phyloP scores from a whole-genome alignment of 768 basidiomycete genomes.

The Suillus alpinus region DNA sequence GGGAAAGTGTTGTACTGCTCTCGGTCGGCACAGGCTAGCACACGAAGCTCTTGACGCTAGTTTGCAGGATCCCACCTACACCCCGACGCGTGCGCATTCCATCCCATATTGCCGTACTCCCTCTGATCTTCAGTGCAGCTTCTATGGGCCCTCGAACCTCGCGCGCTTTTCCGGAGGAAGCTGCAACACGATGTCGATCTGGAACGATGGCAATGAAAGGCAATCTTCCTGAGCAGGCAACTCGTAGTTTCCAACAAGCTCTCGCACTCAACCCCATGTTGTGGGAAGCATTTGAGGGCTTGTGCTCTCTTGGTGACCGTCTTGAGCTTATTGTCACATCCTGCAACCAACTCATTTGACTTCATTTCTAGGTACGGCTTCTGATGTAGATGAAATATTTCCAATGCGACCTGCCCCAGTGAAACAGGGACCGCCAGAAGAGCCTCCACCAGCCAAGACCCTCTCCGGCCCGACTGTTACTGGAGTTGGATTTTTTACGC shows the following conservation, averaged over 20 bases:
- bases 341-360: conserved; percentile 16
- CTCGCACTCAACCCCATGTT: conserved; percentile 72
- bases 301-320: conserved; percentile 71
- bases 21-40: conserved; percentile 78
- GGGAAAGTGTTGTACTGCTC: conserved; percentile 65
- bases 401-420: conserved; percentile 59
- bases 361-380: conserved; percentile 52
- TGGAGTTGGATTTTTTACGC: conserved; percentile 75
- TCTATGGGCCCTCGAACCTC: conserved; percentile 55
- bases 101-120: conserved; percentile 5
- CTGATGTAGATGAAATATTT: conserved; percentile 71
- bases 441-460: conserved; percentile 35
- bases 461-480: conserved; percentile 52
- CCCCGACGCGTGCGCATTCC: conserved; percentile 53
- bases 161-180: conserved; percentile 66
- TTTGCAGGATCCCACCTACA: conserved; percentile 48
- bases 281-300: conserved; percentile 91
- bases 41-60: conserved; percentile 67
- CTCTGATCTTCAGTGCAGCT: conserved; percentile 36
- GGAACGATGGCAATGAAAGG: conserved; percentile 77
- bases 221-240: conserved; percentile 74
- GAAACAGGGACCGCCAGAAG: conserved; percentile 54
- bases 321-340: conserved; percentile 5
- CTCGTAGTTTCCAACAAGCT: conserved; percentile 66
- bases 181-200: conserved; percentile 71